Base-by-base conservation (phyloP, 108 stramenopile genomes). In the Cylindrotheca fusiformis region DNA sequence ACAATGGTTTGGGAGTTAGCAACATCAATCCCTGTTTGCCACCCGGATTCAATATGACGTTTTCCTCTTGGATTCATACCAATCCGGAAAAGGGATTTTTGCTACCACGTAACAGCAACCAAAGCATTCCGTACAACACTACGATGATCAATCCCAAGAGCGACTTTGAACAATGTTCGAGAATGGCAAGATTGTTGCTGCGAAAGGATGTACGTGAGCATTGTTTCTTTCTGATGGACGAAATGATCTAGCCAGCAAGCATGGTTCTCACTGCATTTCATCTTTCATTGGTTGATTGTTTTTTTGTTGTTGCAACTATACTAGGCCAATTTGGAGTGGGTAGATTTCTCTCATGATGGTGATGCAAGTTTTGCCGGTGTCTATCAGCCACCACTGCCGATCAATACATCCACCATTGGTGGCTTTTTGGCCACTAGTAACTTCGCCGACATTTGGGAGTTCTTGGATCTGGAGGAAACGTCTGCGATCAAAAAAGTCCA, bases 331-430 rank as follows among this genome's bases (percentile, higher is more conserved):
- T 47, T 52, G 28, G 60, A 61, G 19, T 93, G 84, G 74, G 91
- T 90, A 48, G 50, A 94, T 24, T 92, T 84, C 48, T 80, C 87
- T 25, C 89, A 88, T 69, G 74, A 73, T 20, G 79, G 82, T 10
- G 84, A 90, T 48, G 93, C 93, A 72, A 81, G 79, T 21, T 84
- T 93, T 60, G 86, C 84, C 1, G 95, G 95, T 23, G 78, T 89
- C 18, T 96, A 96, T 69, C 95, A 96, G 60, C 95, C 93, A 2
- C 73, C 78, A 26, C 46, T 94, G 1, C 95, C 95, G 4, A 57
- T 50, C 1, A 71, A 66, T 23, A 65, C 60, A 33, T 27, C 52
- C 3, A 47, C 69, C 3, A 68, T 67, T 60, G 76, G 79, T 29
- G 85, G 82, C 31, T 95, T 95, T 56, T 78, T 86, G 49, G 85